Evolutionary conservation across 306 rosid species (phyloP).

Genomic region (Canavalia ensiformis): DNA sequence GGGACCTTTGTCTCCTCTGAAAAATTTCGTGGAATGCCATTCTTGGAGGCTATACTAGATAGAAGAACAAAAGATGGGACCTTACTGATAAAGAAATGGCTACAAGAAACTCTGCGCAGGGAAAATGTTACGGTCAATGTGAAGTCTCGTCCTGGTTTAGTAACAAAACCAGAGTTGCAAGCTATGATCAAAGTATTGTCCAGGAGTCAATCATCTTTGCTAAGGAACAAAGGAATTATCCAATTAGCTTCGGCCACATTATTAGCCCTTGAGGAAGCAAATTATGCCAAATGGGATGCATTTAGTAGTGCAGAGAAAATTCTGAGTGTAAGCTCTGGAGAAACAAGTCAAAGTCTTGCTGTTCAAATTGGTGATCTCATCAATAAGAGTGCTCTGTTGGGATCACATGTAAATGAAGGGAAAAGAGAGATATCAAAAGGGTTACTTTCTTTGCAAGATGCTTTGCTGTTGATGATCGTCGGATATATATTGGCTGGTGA

Average conservation of each 20-base stretch:
- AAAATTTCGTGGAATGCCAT: conserved; percentile 80
- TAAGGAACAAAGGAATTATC: conserved; percentile 90
- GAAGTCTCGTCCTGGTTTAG: conserved; percentile 75
- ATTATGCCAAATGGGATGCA: conserved; percentile 83
- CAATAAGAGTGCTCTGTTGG: conserved; percentile 77
- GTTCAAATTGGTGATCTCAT: conserved; percentile 89
- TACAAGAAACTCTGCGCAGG: conserved; percentile 78
- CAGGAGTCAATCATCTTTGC: conserved; percentile 71
- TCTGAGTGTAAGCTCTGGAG: conserved; percentile 75
- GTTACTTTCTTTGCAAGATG: conserved; percentile 81
- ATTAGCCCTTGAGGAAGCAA: conserved; percentile 75
- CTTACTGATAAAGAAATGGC: conserved; percentile 88
- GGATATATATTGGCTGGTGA: conserved; percentile 94
- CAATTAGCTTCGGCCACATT: conserved; percentile 85
- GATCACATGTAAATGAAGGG: conserved; percentile 62
- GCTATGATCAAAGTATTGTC: conserved; percentile 79
- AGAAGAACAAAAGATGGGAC: conserved; percentile 87
- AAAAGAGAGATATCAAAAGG: conserved; percentile 65
- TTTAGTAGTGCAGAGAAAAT: conserved; percentile 82
- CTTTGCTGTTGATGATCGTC: conserved; percentile 74
- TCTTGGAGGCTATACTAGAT: conserved; percentile 85
- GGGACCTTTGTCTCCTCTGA: conserved; percentile 83
- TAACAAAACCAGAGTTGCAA: conserved; percentile 72
- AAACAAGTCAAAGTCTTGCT: conserved; percentile 94
- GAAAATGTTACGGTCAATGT: conserved; percentile 70